Conservation (phyloP, 2,329 filamentous ascomycete genomes). For the Cryoendolithus antarcticus region DNA sequence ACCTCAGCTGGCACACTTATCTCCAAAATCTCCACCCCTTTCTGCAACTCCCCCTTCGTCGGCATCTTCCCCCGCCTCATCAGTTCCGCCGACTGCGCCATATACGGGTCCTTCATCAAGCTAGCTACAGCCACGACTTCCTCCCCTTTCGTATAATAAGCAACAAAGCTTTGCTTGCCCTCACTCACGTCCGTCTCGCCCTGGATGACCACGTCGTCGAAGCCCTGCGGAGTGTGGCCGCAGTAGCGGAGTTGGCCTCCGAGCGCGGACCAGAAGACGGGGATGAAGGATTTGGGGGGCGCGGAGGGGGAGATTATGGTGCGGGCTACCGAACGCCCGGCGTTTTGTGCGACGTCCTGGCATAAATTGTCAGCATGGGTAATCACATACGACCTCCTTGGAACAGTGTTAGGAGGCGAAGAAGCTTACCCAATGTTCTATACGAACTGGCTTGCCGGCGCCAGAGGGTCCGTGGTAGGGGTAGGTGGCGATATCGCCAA, state of each 20-base stretch:
- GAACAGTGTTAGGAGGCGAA: too few species aligned
- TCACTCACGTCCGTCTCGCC: constrained; percentile 53
- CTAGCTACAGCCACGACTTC: constrained; percentile 79
- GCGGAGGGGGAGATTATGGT: constrained; percentile 58
- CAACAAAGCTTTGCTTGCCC: constrained; percentile 63
- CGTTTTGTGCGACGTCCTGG: constrained; percentile 79
- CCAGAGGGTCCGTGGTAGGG: constrained; percentile 87
- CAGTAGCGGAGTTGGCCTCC: constrained; percentile 86
- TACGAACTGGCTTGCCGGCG: constrained; percentile 59
- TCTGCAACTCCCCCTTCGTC: constrained; percentile 61
- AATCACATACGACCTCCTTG: too few species aligned
- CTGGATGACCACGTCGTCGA: constrained; percentile 71
- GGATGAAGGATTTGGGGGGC: constrained; percentile 63
- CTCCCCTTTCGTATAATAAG: constrained; percentile 79
- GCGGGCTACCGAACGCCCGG: constrained; percentile 65
- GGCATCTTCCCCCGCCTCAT: constrained; percentile 78
- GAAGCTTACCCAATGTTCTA: constrained; percentile 67
- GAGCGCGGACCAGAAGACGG: constrained; percentile 93
- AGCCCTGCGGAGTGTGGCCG: constrained; percentile 71
- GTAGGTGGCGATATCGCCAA: constrained; percentile 91
- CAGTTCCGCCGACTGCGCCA: constrained; percentile 70
- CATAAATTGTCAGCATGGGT: too few species aligned
- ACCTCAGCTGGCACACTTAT: constrained; percentile 33
- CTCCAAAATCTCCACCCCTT: constrained; percentile 40
- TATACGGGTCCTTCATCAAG: constrained; percentile 80